These are phyloP conservation scores for Chlamydomonas eustigma DNA, from an alignment of 139 green algal species.

Conservation along the genomic window DNA sequence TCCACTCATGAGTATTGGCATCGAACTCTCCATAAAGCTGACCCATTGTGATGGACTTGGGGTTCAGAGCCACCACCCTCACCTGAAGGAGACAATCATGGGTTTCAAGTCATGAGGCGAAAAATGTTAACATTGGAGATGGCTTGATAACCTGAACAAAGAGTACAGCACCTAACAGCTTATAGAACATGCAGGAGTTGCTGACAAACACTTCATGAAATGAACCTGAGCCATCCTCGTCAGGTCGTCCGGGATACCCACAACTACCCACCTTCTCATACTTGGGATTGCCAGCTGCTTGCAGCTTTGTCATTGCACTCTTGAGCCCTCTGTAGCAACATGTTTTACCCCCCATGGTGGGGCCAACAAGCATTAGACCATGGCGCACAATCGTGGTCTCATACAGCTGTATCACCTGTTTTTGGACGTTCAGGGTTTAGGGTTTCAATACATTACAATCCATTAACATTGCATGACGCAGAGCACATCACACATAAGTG, in stretches of 20 bases:
- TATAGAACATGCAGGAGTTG: no score
- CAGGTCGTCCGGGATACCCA: no score
- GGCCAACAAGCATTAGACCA: slow-evolving; percentile 78
- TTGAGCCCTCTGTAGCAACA: slow-evolving; percentile 48
- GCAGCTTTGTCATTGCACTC: slow-evolving; percentile 43
- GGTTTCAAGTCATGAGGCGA: neutral
- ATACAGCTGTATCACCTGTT: slow-evolving; percentile 54
- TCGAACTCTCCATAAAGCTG: slow-evolving; percentile 84
- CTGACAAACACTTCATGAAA: no score
- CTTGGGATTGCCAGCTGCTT: slow-evolving; percentile 20
- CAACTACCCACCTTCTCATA: slow-evolving; percentile 32
- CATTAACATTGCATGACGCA: no score
- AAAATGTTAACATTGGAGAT: no score
- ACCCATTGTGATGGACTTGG: slow-evolving; percentile 75
- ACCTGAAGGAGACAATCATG: slow-evolving; percentile 18
- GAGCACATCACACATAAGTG: no score
- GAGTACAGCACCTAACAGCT: no score
- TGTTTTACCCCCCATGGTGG: slow-evolving; percentile 62
- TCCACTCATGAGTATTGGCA: slow-evolving; percentile 78
- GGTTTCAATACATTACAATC: no score
- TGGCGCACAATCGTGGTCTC: slow-evolving; percentile 85
- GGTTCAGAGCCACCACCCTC: slow-evolving; percentile 61
- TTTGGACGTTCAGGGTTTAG: no score
- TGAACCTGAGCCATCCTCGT: no score
- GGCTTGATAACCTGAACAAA: no score